These are phyloP conservation scores for Ophiocordyceps camponoti-saundersi DNA, from an alignment of 2,329 filamentous ascomycete genomes.

Conservation along the genomic window DNA sequence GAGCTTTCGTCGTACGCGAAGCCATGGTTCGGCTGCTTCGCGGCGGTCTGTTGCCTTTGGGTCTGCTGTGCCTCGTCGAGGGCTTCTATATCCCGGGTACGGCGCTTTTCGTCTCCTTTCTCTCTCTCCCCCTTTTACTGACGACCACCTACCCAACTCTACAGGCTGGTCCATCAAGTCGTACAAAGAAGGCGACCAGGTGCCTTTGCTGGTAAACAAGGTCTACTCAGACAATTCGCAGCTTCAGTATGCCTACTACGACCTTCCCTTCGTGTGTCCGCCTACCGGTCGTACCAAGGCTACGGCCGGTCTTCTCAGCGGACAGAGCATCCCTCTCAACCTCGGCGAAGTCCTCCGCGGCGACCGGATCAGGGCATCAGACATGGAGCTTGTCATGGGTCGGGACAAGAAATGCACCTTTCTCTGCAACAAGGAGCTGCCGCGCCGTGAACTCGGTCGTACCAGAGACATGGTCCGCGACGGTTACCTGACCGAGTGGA, in stretches of 20 bases:
- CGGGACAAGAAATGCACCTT: slow-evolving; percentile 56
- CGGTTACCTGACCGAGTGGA: slow-evolving; percentile 83
- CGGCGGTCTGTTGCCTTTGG: slow-evolving; percentile 23
- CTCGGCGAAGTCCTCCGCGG: slow-evolving; percentile 76
- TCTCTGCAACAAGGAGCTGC: slow-evolving; percentile 54
- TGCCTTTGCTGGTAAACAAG: slow-evolving; percentile 83
- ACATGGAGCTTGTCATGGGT: slow-evolving; percentile 66
- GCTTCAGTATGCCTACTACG: slow-evolving; percentile 81
- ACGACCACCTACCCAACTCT: background rate
- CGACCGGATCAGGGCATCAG: slow-evolving; percentile 70
- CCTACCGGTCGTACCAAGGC: slow-evolving; percentile 50
- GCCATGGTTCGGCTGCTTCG: slow-evolving; percentile 10
- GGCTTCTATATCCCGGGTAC: slow-evolving; percentile 80
- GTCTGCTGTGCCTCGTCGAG: slow-evolving; percentile 20
- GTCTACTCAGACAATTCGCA: slow-evolving; percentile 80
- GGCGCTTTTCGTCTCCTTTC: slow-evolving; percentile 4
- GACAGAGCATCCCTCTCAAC: slow-evolving; percentile 65
- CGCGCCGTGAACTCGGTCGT: slow-evolving; percentile 45
- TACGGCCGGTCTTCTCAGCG: slow-evolving; percentile 53
- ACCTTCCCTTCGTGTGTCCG: slow-evolving; percentile 75
- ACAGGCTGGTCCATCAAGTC: slow-evolving; percentile 67
- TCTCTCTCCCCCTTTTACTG: slow-evolving; percentile 1
- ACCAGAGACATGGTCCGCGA: slow-evolving; percentile 58
- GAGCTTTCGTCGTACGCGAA: background rate
- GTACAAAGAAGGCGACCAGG: slow-evolving; percentile 58